A percentile compares a stretch with the other conserved stretches of the same genome.
Conservation (phyloP, 2,329 filamentous ascomycete genomes). For the Penicillium olsonii region DNA sequence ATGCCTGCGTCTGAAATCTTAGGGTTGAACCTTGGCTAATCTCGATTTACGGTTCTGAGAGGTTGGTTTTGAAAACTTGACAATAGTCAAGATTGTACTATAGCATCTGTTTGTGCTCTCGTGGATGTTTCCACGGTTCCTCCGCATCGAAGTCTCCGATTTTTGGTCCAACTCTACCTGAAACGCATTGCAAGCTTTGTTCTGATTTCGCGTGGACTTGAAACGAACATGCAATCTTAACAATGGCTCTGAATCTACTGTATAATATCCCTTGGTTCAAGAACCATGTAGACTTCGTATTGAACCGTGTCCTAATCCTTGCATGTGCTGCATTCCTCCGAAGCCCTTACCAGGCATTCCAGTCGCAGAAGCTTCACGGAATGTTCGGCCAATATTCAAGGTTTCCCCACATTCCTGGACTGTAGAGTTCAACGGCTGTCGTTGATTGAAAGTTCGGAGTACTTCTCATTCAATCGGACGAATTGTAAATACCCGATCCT, state of each 20-base stretch:
- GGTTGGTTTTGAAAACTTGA: not conserved
- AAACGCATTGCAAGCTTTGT: not conserved
- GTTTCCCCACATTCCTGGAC: not conserved
- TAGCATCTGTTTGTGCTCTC: constrained; percentile 4
- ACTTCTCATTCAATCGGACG: not conserved
- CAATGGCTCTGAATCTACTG: no score
- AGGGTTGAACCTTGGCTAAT: not conserved
- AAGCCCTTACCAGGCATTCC: not conserved
- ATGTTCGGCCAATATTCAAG: not conserved
- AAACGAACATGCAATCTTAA: no score
- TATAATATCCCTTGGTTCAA: no score
- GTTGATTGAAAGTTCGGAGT: not conserved
- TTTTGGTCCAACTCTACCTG: not conserved
- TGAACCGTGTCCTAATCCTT: not conserved
- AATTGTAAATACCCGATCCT: not conserved
- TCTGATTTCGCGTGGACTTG: no score
- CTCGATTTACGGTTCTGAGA: not conserved
- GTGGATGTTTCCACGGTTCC: not conserved
- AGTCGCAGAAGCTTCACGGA: not conserved
- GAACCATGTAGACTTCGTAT: no score
- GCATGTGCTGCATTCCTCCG: not conserved
- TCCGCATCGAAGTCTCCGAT: not conserved
- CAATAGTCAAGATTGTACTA: constrained; percentile 11
- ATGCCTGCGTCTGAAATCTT: constrained; percentile 21
- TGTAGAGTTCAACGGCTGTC: not conserved